Base-by-base conservation (phyloP, 2,329 filamentous ascomycete genomes). In the Fusarium napiforme region DNA sequence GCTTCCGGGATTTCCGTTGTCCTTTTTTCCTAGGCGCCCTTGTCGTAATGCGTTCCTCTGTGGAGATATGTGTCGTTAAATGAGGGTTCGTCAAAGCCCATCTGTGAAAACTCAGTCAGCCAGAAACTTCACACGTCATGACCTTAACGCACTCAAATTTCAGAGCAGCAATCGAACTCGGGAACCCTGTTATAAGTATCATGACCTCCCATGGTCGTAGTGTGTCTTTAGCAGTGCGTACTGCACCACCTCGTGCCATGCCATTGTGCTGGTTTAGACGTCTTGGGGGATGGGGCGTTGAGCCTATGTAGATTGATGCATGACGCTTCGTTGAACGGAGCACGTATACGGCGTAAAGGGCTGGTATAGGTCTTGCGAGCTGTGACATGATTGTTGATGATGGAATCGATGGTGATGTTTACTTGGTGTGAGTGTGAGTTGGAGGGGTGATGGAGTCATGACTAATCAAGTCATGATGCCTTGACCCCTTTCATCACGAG, bases 241-340 rank as follows among this genome's bases (percentile, higher is more conserved):
- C 89, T 36, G 96, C 96, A 40, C 96, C 96, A 58, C 96, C 96
- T 79, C 90, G 93, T 37, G 87, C 87, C 56, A 91, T 85, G 59
- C 96, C 96, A 87, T 99, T 99, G 83, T 99, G 96, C 81, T 98
- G 96, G 70, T 90, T 91, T 30, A 98, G 87, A 19, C 96, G 93
- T 67, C 96, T 89, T 3, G 91, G 90, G 46, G 96, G 96, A 79
- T 98, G 91, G 0, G 95, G 95, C 2, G 96, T 98, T 47, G 94
- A 97, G 60, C 96, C 96, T 61, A 98, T 92, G 82, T 99, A 99
- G 34, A 96, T 87, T 5, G 88, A 90, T 34, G 88, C 87, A 79
- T 90, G 91, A 50, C 90, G 88, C 15, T 95, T 87, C 2, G 92
- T 95, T 0, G 96, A 98, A 26, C 95, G 92, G 40, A 98, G 89